Percentiles rank a stretch among this genome's conserved stretches.
Conservation (phyloP, 2,329 filamentous ascomycete genomes). For the Colletotrichum acutatum region DNA sequence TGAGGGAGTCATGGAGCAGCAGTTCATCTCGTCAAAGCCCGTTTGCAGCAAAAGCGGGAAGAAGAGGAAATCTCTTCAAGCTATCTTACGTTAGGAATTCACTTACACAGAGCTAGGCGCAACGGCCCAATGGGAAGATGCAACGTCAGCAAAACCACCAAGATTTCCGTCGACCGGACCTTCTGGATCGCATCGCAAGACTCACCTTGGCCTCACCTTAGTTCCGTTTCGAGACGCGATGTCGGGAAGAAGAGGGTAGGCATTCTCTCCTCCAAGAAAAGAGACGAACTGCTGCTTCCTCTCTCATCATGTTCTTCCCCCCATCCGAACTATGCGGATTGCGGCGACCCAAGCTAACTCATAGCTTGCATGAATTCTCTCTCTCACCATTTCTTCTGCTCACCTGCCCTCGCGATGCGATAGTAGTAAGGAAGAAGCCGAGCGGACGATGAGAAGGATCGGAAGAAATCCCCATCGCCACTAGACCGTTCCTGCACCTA, state of each 20-base stretch:
- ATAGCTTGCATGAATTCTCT: background rate
- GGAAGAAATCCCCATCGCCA: background rate
- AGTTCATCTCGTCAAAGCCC: background rate
- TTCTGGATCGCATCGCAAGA: background rate
- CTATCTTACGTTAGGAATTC: background rate
- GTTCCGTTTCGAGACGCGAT: background rate
- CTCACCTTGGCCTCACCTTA: slow-evolving; percentile 21
- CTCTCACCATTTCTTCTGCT: background rate
- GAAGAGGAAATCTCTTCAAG: background rate
- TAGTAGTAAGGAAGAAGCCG: background rate
- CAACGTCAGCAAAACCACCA: slow-evolving; percentile 14
- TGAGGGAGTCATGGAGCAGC: background rate
- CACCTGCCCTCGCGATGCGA: background rate
- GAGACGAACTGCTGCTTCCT: background rate
- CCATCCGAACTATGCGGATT: slow-evolving; percentile 2
- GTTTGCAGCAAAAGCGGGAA: background rate
- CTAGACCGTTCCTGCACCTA: background rate
- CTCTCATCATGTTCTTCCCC: too few species aligned
- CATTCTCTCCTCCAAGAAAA: background rate
- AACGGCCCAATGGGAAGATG: slow-evolving; percentile 4
- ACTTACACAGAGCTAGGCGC: background rate
- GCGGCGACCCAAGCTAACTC: background rate
- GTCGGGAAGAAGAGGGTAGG: background rate
- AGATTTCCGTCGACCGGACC: background rate
- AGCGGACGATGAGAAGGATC: background rate